phyloP scores from a whole-genome alignment of 169 alveolate species.

The Plasmodium cynomolgi region DNA sequence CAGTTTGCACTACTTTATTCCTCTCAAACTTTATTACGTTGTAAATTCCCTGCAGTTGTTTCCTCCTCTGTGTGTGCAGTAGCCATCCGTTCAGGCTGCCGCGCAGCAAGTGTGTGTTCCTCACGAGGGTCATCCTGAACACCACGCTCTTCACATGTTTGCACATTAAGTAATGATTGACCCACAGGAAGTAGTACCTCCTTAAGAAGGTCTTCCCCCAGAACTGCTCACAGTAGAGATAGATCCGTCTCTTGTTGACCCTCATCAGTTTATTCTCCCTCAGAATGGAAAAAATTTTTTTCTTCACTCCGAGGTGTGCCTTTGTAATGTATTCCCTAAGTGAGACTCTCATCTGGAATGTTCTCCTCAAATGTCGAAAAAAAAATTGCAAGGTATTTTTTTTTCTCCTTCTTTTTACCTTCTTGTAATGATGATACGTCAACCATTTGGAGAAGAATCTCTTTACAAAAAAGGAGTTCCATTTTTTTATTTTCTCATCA shows the following conservation, averaged over 20 bases:
- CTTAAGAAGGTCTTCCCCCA: background rate
- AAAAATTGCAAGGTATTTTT: background rate
- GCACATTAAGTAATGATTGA: background rate
- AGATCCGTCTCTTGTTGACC: background rate
- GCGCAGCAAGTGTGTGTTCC: background rate
- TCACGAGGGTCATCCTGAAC: background rate
- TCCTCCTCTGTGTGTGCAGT: background rate
- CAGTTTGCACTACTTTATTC: background rate
- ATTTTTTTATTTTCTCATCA: constrained; percentile 8
- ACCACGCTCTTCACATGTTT: background rate
- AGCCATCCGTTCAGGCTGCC: background rate
- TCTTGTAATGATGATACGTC: constrained; percentile 21
- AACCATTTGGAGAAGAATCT: constrained; percentile 4
- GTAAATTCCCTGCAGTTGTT: background rate
- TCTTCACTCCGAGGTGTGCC: background rate
- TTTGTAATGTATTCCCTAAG: background rate
- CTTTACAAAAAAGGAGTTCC: background rate
- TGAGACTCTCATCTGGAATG: background rate
- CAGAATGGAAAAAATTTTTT: background rate
- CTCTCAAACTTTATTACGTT: background rate
- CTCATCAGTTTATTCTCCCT: background rate
- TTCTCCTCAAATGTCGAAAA: constrained; percentile 10
- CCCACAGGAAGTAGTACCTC: constrained; percentile 1
- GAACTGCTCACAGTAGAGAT: constrained; percentile 9
- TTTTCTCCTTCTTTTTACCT: constrained; percentile 15